These are phyloP conservation scores for Theobroma cacao DNA, from an alignment of 345 rosid species.

Conservation along the genomic window DNA sequence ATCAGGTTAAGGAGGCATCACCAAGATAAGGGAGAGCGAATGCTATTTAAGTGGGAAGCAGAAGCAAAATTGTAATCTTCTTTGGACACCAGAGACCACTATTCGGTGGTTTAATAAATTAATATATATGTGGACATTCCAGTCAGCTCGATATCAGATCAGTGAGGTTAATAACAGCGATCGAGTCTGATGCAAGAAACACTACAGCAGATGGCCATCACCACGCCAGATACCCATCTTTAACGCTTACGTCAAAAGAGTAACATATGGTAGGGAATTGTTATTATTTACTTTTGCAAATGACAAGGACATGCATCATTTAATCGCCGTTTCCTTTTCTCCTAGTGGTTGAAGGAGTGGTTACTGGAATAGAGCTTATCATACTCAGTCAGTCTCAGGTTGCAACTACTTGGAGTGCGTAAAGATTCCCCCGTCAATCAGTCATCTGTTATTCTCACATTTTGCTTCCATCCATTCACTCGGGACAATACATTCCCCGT, in stretches of 20 bases:
- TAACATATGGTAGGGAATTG: too few species aligned
- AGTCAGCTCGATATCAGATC: background rate
- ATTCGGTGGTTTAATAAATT: background rate
- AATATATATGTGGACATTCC: too few species aligned
- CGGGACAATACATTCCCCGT: background rate
- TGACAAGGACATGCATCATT: background rate
- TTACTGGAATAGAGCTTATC: background rate
- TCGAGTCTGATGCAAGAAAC: background rate
- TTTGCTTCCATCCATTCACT: background rate
- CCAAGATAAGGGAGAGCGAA: background rate
- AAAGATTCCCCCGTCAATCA: background rate
- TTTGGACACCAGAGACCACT: background rate
- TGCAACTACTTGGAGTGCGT: background rate
- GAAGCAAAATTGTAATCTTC: background rate
- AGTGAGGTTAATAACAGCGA: background rate
- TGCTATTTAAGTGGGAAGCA: background rate
- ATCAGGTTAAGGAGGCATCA: background rate
- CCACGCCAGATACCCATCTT: background rate
- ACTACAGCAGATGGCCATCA: background rate
- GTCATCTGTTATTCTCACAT: background rate
- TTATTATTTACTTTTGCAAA: background rate
- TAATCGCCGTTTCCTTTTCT: background rate
- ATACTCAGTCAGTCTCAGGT: background rate
- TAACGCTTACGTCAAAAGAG: background rate
- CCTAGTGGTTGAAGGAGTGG: background rate